phyloP scores from a whole-genome alignment of 176 grass and related monocot species.

The Eragrostis curvula region DNA sequence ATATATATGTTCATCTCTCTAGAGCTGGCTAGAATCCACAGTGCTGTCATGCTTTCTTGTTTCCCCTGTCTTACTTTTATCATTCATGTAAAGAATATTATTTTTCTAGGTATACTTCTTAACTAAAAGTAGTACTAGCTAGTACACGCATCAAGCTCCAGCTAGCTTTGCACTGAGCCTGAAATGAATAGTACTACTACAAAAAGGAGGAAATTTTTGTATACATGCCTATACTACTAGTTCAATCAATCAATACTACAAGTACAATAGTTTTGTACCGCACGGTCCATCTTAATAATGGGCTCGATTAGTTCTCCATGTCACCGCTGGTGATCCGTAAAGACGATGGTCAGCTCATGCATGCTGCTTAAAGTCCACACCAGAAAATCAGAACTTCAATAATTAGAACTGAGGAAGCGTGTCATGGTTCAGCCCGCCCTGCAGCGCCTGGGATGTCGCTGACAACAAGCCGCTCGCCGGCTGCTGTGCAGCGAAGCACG shows the following conservation, averaged over 20 bases:
- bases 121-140: not conserved
- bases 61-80: not conserved
- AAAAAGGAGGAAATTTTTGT: slow-evolving; percentile 26
- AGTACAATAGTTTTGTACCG: slow-evolving; percentile 28
- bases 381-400: not conserved
- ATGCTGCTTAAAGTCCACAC: not conserved
- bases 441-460: slow-evolving; percentile 1
- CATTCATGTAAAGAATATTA: not conserved
- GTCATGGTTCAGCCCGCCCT: slow-evolving; percentile 31
- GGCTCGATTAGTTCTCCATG: not conserved
- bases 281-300: slow-evolving; percentile 27
- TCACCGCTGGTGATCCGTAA: not conserved
- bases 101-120: not conserved
- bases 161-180: slow-evolving; percentile 42
- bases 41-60: not conserved
- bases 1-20: no score
- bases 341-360: slow-evolving; percentile 1
- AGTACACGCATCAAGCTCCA: slow-evolving; percentile 29
- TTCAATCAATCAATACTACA: slow-evolving; percentile 26
- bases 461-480: not conserved
- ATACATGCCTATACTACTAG: not conserved
- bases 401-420: slow-evolving; percentile 46
- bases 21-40: not conserved
- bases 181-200: slow-evolving; percentile 39
- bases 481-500: slow-evolving; percentile 40